Percentiles rank a stretch among this genome's conserved stretches.
Conservation (phyloP, 148 eudicot genomes). For the Selenicereus undatus region DNA sequence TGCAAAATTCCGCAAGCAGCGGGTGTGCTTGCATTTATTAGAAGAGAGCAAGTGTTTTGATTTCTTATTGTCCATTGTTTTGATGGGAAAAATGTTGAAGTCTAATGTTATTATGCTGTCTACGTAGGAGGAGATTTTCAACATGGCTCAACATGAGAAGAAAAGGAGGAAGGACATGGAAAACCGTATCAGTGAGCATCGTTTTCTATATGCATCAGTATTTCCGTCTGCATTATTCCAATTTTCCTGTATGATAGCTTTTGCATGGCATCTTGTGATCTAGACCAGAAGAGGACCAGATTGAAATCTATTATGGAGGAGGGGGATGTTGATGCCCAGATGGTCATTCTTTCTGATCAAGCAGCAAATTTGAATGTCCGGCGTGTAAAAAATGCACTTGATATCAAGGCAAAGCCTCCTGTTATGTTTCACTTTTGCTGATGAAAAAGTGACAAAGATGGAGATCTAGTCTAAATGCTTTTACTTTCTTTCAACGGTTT, state of each 20-base stretch:
- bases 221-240: not conserved
- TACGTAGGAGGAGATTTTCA: constrained; percentile 63
- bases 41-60: not conserved
- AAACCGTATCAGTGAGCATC: constrained; percentile 61
- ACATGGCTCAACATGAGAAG: constrained; percentile 34
- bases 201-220: not conserved
- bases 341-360: constrained; percentile 50
- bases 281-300: constrained; percentile 52
- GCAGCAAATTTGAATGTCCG: constrained; percentile 46
- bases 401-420: constrained; percentile 51
- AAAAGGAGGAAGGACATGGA: constrained; percentile 54
- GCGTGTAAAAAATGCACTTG: constrained; percentile 50
- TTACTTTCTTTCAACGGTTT: not conserved
- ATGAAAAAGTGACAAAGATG: not conserved
- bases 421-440: constrained; percentile 11
- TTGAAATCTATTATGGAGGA: constrained; percentile 49
- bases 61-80: not conserved
- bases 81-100: constrained; percentile 2
- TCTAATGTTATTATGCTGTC: constrained; percentile 1
- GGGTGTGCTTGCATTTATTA: constrained; percentile 46
- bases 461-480: not conserved
- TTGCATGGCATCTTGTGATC: constrained; percentile 18
- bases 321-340: constrained; percentile 49
- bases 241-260: not conserved
- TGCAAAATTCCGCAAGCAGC: constrained; percentile 59